These are phyloP conservation scores for Aspergillus transmontanensis DNA, from an alignment of 2,329 filamentous ascomycete species.

Conservation along the genomic window DNA sequence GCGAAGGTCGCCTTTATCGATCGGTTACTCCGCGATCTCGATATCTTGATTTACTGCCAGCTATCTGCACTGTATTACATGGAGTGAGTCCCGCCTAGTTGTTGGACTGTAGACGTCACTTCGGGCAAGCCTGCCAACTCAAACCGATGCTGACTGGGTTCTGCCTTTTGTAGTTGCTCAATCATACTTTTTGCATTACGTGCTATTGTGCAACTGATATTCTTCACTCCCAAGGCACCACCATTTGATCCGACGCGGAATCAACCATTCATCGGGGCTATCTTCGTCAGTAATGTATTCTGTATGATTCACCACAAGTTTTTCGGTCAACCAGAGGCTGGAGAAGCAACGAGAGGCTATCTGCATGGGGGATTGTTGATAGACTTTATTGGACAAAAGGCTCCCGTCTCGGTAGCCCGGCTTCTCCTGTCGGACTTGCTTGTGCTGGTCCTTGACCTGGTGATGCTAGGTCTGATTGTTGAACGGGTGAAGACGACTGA, in stretches of 20 bases:
- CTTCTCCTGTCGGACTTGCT: constrained; percentile 57
- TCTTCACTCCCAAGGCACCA: constrained; percentile 61
- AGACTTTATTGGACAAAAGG: constrained; percentile 65
- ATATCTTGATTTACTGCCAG: constrained; percentile 63
- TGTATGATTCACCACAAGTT: constrained; percentile 62
- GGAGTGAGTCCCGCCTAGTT: constrained; percentile 52
- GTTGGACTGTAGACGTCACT: not conserved
- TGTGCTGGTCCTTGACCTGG: constrained; percentile 57
- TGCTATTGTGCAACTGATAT: constrained; percentile 57
- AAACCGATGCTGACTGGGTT: constrained; percentile 7
- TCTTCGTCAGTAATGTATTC: constrained; percentile 57
- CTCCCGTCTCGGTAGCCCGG: constrained; percentile 56
- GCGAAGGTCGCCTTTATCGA: constrained; percentile 55
- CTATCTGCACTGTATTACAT: constrained; percentile 64
- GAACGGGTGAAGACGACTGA: constrained; percentile 53
- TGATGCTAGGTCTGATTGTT: constrained; percentile 58
- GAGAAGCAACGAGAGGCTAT: constrained; percentile 56
- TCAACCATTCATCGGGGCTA: constrained; percentile 56
- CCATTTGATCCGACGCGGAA: constrained; percentile 54
- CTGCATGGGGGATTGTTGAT: constrained; percentile 65
- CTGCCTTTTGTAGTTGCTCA: constrained; percentile 52
- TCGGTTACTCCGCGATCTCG: constrained; percentile 59
- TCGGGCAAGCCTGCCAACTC: not conserved
- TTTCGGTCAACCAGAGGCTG: constrained; percentile 53
- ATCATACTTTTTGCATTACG: constrained; percentile 59